Evolutionary conservation across 139 green algal species (phyloP).

Genomic region (Pycnococcus provasolii): DNA sequence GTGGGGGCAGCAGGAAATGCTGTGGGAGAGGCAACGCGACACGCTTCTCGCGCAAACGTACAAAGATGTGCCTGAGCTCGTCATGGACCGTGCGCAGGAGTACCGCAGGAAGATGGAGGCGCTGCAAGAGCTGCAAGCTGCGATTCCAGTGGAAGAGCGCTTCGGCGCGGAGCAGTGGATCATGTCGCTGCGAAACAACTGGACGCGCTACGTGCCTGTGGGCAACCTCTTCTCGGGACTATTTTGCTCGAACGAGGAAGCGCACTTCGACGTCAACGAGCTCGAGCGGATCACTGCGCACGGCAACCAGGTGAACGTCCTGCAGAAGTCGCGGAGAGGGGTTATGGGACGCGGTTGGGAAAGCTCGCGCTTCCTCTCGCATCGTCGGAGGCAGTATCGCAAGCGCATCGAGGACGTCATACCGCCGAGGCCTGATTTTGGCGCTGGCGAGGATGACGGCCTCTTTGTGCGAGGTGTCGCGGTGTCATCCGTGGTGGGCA

Average conservation of each 20-base stretch:
- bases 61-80: slow-evolving; percentile 5
- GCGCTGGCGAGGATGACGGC: not conserved
- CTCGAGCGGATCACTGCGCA: not conserved
- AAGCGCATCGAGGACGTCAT: slow-evolving; percentile 7
- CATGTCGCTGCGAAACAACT: slow-evolving; percentile 28
- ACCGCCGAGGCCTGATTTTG: not conserved
- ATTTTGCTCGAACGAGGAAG: slow-evolving; percentile 16
- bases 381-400: not conserved
- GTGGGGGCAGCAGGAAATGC: no score
- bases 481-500: not conserved
- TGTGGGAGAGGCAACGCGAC: no score
- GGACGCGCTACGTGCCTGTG: slow-evolving; percentile 20
- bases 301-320: not conserved
- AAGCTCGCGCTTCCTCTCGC: slow-evolving; percentile 2
- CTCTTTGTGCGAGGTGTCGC: slow-evolving; percentile 6
- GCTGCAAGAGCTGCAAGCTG: slow-evolving; percentile 7
- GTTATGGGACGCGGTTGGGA: not conserved
- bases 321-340: slow-evolving; percentile 3
- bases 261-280: slow-evolving; percentile 4
- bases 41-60: not conserved
- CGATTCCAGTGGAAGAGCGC: slow-evolving; percentile 7
- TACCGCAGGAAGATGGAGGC: slow-evolving; percentile 12
- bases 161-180: slow-evolving; percentile 11
- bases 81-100: slow-evolving; percentile 15
- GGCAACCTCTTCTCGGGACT: slow-evolving; percentile 26